A percentile compares a stretch with the other conserved stretches of the same genome.
phyloP scores from a whole-genome alignment of 495 filamentous ascomycete species.

The Aspergillus ostianus region DNA sequence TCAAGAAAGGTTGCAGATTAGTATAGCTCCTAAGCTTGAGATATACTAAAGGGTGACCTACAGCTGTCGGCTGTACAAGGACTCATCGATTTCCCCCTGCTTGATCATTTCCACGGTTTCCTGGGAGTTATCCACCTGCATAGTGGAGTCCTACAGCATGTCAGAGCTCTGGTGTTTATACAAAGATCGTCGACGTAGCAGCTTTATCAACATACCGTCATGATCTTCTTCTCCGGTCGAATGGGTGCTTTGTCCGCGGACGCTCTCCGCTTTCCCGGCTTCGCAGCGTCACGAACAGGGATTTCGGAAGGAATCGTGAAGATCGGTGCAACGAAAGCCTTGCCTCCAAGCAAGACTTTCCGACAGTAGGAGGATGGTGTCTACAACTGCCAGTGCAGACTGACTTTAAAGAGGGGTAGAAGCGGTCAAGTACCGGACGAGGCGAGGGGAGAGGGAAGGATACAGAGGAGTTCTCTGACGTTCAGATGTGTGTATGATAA shows the following conservation, averaged over 20 bases:
- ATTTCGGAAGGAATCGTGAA: constrained; percentile 57
- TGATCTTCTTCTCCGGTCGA: constrained; percentile 76
- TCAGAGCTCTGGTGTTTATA: constrained; percentile 14
- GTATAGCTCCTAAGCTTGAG: background rate
- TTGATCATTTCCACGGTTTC: constrained; percentile 58
- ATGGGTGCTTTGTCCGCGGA: constrained; percentile 67
- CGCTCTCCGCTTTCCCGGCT: constrained; percentile 82
- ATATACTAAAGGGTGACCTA: constrained; percentile 31
- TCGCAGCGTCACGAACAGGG: constrained; percentile 54
- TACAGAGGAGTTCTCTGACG: constrained; percentile 16
- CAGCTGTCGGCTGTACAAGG: constrained; percentile 95
- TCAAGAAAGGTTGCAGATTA: constrained; percentile 12
- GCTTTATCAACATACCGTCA: constrained; percentile 63
- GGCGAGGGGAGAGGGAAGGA: constrained; percentile 15
- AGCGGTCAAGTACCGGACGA: constrained; percentile 29
- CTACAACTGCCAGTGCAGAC: constrained; percentile 34
- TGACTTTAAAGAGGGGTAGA: constrained; percentile 18
- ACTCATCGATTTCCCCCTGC: constrained; percentile 86
- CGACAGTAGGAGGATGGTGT: constrained; percentile 26
- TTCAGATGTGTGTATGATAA: background rate
- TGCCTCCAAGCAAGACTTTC: constrained; percentile 55
- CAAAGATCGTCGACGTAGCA: background rate
- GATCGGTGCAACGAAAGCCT: constrained; percentile 44
- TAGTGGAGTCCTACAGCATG: constrained; percentile 58
- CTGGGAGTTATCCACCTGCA: constrained; percentile 74